Base-by-base conservation (phyloP, 495 filamentous ascomycete species). In the Xanthoparmelia taractica region DNA sequence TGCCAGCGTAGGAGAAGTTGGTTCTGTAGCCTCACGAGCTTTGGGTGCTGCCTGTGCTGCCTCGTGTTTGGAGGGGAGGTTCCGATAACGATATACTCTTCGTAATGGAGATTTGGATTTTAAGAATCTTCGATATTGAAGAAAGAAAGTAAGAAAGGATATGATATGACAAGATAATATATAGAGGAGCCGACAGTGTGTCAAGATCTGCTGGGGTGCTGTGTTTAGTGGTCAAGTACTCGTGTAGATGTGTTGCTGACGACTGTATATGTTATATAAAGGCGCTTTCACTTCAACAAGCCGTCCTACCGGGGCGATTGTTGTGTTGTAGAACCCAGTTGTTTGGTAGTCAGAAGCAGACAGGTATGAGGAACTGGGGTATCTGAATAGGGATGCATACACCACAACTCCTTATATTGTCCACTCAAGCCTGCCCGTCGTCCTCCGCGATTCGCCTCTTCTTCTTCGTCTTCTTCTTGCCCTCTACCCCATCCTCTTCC, bases 401-500 rank as follows among this genome's bases (percentile, higher is more conserved):
- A 33, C 29, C 29, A 20, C 0, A 11, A 20, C 17, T 54, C 27
- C 48, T 31, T 18, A 15, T 10, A 18, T 12, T 17, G 17, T n/a
- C 12, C 2, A 25, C 15, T 45, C 29, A 63, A 27, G 5, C 12
- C 20, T 63, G 17, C 29, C 7, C 29, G 20, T 33, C 29, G 33
- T 57, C 60, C 34, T 57, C 13, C 18, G 20, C 13, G 11, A 31
- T 34, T 17, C 43, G 50, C 76, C 71, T 74, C 69, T 77, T 75
- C 60, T 74, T 74, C 72, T 77, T 76, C 70, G 76, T 75, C 58
- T 75, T 74, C 66, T 67, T 58, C 38, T 66, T 61, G 29, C 76
- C 76, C 63, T 77, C 75, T 20, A 82, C 81, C 61, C 83, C 80
- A 38, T 75, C 78, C 59, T 80, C 79, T 66, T 85, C 83, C 63